Evolutionary conservation across 129 eudicot species (phyloP).

Genomic region (Escallonia rubra): DNA sequence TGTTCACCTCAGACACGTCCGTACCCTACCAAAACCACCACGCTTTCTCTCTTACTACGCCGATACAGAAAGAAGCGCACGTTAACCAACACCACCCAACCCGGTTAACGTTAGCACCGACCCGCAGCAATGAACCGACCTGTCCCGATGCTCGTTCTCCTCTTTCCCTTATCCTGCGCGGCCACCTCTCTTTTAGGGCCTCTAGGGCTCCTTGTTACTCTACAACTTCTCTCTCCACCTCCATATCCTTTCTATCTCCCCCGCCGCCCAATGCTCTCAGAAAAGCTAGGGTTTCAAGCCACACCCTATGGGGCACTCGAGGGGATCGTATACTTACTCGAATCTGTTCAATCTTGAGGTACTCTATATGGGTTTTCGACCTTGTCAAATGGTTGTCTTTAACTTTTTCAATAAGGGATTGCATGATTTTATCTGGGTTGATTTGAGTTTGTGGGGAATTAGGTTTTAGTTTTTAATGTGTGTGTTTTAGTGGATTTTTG

Average conservation of each 20-base stretch:
- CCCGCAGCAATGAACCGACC: slow-evolving; percentile 26
- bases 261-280: slow-evolving; percentile 17
- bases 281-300: slow-evolving; percentile 13
- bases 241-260: slow-evolving; percentile 14
- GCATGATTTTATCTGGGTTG: slow-evolving; percentile 5
- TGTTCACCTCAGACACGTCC: not conserved
- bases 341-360: slow-evolving; percentile 98
- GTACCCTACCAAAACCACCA: not conserved
- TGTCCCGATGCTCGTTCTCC: slow-evolving; percentile 17
- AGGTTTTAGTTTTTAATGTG: not conserved
- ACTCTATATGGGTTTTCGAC: slow-evolving; percentile 10
- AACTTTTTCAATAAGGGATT: slow-evolving; percentile 2
- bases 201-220: slow-evolving; percentile 2
- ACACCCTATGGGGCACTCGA: slow-evolving; percentile 37
- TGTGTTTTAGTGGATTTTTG: not conserved
- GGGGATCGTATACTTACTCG: slow-evolving; percentile 45
- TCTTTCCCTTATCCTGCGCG: slow-evolving; percentile 7
- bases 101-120: slow-evolving; percentile 36
- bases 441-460: slow-evolving; percentile 11
- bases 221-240: slow-evolving; percentile 17
- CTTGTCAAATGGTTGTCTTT: slow-evolving; percentile 1
- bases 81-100: slow-evolving; percentile 21
- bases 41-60: slow-evolving; percentile 5
- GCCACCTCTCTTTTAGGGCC: slow-evolving; percentile 1
- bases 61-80: slow-evolving; percentile 25